A percentile compares a stretch with the other conserved stretches of the same genome.
phyloP scores from a whole-genome alignment of 306 rosid genomes.

The Amphicarpaea edgeworthii region DNA sequence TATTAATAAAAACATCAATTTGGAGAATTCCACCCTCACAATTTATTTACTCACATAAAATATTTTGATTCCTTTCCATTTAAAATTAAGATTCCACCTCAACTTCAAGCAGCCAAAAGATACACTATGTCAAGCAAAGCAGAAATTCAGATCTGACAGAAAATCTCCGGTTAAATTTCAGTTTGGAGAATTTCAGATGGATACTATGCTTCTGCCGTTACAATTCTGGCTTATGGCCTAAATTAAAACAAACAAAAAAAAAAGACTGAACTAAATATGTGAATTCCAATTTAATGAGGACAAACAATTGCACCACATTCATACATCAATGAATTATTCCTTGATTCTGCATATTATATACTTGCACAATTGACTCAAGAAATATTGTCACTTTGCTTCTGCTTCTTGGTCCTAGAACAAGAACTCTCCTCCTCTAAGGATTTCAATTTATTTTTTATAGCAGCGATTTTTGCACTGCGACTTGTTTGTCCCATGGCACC shows the following conservation, averaged over 20 bases:
- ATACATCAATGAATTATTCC: background rate
- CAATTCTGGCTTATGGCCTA: background rate
- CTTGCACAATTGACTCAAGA: slow-evolving; percentile 44
- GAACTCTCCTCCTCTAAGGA: slow-evolving; percentile 80
- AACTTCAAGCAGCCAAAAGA: background rate
- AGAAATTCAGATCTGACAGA: slow-evolving; percentile 15
- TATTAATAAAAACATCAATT: background rate
- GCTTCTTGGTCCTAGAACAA: slow-evolving; percentile 66
- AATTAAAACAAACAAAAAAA: background rate
- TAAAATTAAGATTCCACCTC: background rate
- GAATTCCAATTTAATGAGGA: slow-evolving; percentile 25
- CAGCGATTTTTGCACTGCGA: slow-evolving; percentile 84
- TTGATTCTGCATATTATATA: slow-evolving; percentile 18
- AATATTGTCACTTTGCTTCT: slow-evolving; percentile 60
- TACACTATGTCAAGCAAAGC: background rate
- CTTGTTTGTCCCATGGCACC: slow-evolving; percentile 60
- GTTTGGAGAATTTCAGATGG: background rate
- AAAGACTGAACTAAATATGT: background rate
- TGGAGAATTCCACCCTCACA: background rate
- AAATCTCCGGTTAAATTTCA: background rate
- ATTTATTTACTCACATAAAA: background rate
- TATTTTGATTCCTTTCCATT: background rate
- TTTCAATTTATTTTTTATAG: slow-evolving; percentile 91
- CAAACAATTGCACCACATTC: slow-evolving; percentile 27
- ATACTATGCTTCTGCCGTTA: background rate